Base-by-base conservation (phyloP, 108 stramenopile genomes). In the Parietichytrium sp. region DNA sequence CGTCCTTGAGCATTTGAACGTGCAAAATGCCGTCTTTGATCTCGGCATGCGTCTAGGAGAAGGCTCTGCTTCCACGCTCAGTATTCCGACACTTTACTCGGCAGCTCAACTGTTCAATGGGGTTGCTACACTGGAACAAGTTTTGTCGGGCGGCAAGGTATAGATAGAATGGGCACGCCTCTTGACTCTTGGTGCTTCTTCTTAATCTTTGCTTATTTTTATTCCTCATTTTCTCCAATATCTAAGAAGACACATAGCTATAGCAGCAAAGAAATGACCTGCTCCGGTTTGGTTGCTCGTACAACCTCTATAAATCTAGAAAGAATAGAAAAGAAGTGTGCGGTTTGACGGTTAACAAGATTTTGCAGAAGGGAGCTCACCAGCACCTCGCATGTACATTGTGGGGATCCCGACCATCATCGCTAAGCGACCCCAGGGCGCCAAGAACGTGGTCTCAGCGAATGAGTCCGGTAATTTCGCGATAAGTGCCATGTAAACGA, bases 401-500 rank as follows among this genome's bases (percentile, higher is more conserved):
- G 61, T 42, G 8, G 61, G 61, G 0, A 72, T 6, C 13, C 61
- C 61, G 42, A 33, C 36, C 36, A 72, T 45, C 20, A 72, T 6
- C 29, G 45, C 29, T n/a, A 72, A 42, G 20, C 61, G 61, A 23
- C 36, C 13, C 61, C 61, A 72, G 42, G 49, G 49, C n/a, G 16
- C n/a, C n/a, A n/a, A n/a, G 18, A 16, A 50, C 16, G 61, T 42
- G 42, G 33, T 42, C 61, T n/a, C 38, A 16, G 20, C 20, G 42
- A 72, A 15, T 13, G 3, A 2, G 33, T 54, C 26, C n/a, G n/a
- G n/a, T 13, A 81, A 16, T n/a, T 81, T 30, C 25, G 80, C 80
- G 54, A 31, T 54, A 33, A 81, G 25, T 16, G 33, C n/a, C 27
- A 81, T 29, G 31, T 81, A 81, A n/a, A 81, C 27, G 6, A 54